Percentiles rank a stretch among this genome's conserved stretches.
These are phyloP conservation scores for Bruguiera hainesii DNA, from an alignment of 441 rosid genomes.

Conservation along the genomic window DNA sequence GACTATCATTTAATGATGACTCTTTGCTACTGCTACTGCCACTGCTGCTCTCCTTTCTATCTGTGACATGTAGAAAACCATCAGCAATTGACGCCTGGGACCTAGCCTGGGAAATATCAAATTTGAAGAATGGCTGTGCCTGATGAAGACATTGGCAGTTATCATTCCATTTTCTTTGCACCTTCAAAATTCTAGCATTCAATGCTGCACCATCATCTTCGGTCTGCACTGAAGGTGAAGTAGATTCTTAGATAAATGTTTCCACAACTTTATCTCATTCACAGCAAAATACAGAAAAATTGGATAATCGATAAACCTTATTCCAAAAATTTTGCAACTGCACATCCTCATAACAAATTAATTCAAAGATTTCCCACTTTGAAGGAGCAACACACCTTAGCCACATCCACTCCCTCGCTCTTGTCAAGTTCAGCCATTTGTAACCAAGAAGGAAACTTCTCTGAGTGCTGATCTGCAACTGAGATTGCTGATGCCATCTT, in stretches of 20 bases:
- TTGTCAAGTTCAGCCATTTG: slow-evolving; percentile 44
- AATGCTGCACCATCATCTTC: slow-evolving; percentile 41
- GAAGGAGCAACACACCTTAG: slow-evolving; percentile 38
- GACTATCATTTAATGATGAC: neutral
- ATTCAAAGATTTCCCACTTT: slow-evolving; percentile 18
- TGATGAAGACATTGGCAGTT: slow-evolving; percentile 53
- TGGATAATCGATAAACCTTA: no score
- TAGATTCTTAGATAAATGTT: slow-evolving; percentile 32
- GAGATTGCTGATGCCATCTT: slow-evolving; percentile 39
- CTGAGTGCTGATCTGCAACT: slow-evolving; percentile 44
- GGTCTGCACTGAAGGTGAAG: slow-evolving; percentile 56
- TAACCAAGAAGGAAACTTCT: slow-evolving; percentile 60
- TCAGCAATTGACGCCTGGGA: neutral
- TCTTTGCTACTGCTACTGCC: neutral
- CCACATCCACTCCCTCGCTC: slow-evolving; percentile 29
- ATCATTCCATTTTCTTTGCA: slow-evolving; percentile 61
- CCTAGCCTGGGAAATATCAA: slow-evolving; percentile 14
- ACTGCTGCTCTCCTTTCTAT: neutral
- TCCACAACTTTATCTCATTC: slow-evolving; percentile 1
- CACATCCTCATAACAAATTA: neutral
- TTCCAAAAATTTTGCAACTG: neutral
- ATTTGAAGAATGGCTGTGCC: slow-evolving; percentile 28
- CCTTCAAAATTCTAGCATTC: slow-evolving; percentile 33
- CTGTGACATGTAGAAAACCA: neutral
- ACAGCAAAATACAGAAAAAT: no score